Conservation (phyloP, 2,329 filamentous ascomycete species). For the Talaromyces funiculosus region DNA sequence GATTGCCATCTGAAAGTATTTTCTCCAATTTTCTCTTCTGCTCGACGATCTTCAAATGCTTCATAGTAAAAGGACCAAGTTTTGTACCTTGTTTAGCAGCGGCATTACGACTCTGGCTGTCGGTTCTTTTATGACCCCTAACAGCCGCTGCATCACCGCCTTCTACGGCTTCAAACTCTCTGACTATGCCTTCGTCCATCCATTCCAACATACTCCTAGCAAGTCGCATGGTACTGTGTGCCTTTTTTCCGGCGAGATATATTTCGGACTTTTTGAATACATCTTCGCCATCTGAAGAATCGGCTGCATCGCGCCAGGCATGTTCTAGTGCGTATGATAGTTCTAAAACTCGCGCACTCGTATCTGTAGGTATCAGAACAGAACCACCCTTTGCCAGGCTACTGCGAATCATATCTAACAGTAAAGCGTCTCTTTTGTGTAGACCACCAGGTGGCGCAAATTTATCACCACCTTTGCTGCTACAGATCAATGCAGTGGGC, state of each 20-base stretch:
- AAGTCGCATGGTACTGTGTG: constrained; percentile 82
- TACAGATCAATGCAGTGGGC: constrained; percentile 89
- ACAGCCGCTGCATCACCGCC: constrained; percentile 26
- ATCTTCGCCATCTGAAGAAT: constrained; percentile 47
- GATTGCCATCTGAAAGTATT: constrained; percentile 50
- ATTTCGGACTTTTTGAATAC: constrained; percentile 52
- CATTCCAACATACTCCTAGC: constrained; percentile 95
- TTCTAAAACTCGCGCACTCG: constrained; percentile 88
- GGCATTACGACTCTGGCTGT: constrained; percentile 31
- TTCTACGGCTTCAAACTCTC: constrained; percentile 72
- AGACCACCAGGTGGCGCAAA: constrained; percentile 65
- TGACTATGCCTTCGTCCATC: constrained; percentile 95
- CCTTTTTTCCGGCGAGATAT: constrained; percentile 80
- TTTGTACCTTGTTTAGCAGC: constrained; percentile 34
- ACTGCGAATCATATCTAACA: constrained; percentile 74
- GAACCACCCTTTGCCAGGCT: constrained; percentile 79
- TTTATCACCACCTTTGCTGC: constrained; percentile 71
- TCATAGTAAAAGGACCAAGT: constrained; percentile 80
- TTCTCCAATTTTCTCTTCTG: constrained; percentile 72
- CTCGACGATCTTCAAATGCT: constrained; percentile 76
- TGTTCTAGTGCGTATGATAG: constrained; percentile 88
- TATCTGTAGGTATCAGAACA: constrained; percentile 89
- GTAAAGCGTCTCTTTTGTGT: constrained; percentile 75
- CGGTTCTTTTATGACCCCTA: constrained; percentile 36
- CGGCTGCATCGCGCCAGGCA: constrained; percentile 69